phyloP scores from a whole-genome alignment of 1,284 basidiomycete genomes.

The Pseudozyma thailandica region DNA sequence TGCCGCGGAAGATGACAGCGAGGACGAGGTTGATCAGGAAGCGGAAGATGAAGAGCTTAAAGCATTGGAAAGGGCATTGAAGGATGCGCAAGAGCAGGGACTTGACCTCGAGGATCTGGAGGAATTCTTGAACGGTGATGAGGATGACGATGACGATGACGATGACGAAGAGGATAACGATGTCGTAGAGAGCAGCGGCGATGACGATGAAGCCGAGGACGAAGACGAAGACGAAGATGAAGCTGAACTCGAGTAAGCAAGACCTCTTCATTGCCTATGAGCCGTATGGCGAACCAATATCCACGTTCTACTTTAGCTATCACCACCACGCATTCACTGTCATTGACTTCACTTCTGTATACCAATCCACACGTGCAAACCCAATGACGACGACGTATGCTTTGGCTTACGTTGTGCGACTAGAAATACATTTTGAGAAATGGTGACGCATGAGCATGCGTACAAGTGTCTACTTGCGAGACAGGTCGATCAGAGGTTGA shows the following conservation, averaged over 20 bases:
- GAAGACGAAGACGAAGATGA: conserved; percentile 24
- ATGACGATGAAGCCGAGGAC: conserved; percentile 11
- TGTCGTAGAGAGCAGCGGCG: too few species aligned
- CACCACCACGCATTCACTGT: too few species aligned
- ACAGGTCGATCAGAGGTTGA: conserved; percentile 45
- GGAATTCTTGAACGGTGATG: conserved; percentile 39
- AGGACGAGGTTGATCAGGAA: conserved; percentile 36
- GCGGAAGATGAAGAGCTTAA: conserved; percentile 53
- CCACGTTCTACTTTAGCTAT: too few species aligned
- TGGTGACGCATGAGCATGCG: too few species aligned
- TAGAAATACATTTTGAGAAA: too few species aligned
- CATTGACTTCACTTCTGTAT: too few species aligned
- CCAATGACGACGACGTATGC: too few species aligned
- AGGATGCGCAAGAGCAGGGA: conserved; percentile 47
- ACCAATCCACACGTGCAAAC: too few species aligned
- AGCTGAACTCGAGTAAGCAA: conserved; percentile 16
- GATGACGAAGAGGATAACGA: conserved; percentile 25
- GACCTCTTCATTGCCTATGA: too few species aligned
- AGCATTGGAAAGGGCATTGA: conserved; percentile 45
- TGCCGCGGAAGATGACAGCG: conserved; percentile 20
- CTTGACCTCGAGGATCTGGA: conserved; percentile 40
- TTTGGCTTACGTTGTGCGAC: too few species aligned
- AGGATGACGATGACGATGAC: conserved; percentile 20
- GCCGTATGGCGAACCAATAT: too few species aligned
- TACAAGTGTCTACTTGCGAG: conserved; percentile 14